Evolutionary conservation across 345 rosid species (phyloP).

Genomic region (Eutrema japonicum): DNA sequence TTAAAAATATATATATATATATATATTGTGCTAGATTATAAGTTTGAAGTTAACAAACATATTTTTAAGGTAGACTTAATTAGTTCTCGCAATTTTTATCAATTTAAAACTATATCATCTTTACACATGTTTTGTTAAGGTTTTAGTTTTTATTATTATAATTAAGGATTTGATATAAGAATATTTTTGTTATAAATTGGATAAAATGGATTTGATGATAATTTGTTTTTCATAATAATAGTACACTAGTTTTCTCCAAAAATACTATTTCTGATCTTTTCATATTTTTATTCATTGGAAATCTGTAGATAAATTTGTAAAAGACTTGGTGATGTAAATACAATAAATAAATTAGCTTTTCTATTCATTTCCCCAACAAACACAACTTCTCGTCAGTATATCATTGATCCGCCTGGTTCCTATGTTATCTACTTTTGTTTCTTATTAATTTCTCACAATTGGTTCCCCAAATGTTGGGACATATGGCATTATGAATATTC

Average conservation of each 20-base stretch:
- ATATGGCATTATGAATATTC: neutral
- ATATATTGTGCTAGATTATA: neutral
- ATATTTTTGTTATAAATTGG: neutral
- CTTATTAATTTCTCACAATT: conserved; percentile 13
- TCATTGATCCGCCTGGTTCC: conserved; percentile 9
- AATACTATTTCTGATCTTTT: neutral
- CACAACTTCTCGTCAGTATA: conserved; percentile 11
- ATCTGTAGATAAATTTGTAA: neutral
- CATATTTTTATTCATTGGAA: neutral
- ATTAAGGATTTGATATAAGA: neutral
- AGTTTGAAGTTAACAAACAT: no score
- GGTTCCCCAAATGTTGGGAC: neutral
- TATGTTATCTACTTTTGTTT: conserved; percentile 24
- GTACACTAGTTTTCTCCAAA: neutral
- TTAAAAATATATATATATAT: no score
- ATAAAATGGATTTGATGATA: neutral
- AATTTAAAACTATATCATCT: neutral
- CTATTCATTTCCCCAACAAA: conserved; percentile 18
- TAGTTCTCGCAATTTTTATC: no score
- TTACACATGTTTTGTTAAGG: neutral
- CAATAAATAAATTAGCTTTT: conserved; percentile 14
- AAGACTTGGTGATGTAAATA: neutral
- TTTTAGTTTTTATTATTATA: neutral
- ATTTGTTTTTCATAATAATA: neutral
- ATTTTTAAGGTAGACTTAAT: no score